These are phyloP conservation scores for Russula compacta DNA, from an alignment of 768 basidiomycete species.

Conservation along the genomic window DNA sequence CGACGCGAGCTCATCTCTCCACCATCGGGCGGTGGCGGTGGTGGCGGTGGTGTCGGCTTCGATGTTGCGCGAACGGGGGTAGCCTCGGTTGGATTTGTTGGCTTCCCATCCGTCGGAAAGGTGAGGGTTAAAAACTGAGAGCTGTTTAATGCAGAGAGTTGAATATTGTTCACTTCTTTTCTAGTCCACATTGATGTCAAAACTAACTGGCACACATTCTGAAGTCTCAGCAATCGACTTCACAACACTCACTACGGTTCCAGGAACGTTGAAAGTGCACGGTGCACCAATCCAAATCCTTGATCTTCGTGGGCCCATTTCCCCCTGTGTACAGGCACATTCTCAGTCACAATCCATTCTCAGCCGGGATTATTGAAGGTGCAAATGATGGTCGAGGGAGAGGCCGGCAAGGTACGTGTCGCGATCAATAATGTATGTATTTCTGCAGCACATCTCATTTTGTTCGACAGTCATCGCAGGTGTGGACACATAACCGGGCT, in stretches of 20 bases:
- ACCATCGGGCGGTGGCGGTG: conserved; percentile 68
- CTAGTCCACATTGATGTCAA: conserved; percentile 90
- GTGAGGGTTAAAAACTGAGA: conserved; percentile 29
- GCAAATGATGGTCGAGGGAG: conserved; percentile 93
- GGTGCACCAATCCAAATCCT: conserved; percentile 95
- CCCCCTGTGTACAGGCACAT: not conserved
- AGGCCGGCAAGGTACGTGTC: conserved; percentile 77
- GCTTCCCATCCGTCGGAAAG: conserved; percentile 94
- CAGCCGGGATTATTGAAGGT: conserved; percentile 96
- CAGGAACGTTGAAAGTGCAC: conserved; percentile 89
- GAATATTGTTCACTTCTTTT: not conserved
- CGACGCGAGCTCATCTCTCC: conserved; percentile 86
- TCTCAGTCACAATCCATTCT: conserved; percentile 17
- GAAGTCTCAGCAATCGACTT: conserved; percentile 96
- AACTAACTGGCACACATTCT: conserved; percentile 92
- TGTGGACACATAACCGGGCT: conserved; percentile 28
- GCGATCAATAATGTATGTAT: not conserved
- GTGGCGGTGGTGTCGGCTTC: conserved; percentile 86
- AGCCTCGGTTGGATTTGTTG: conserved; percentile 90
- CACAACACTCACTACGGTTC: conserved; percentile 91
- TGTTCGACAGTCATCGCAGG: conserved; percentile 59
- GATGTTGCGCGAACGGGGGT: conserved; percentile 98
- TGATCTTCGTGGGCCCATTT: conserved; percentile 63
- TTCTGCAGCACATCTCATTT: not conserved
- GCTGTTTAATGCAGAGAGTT: conserved; percentile 7